Evolutionary conservation across 768 basidiomycete genomes (phyloP).

Genomic region (Crucibulum laeve): DNA sequence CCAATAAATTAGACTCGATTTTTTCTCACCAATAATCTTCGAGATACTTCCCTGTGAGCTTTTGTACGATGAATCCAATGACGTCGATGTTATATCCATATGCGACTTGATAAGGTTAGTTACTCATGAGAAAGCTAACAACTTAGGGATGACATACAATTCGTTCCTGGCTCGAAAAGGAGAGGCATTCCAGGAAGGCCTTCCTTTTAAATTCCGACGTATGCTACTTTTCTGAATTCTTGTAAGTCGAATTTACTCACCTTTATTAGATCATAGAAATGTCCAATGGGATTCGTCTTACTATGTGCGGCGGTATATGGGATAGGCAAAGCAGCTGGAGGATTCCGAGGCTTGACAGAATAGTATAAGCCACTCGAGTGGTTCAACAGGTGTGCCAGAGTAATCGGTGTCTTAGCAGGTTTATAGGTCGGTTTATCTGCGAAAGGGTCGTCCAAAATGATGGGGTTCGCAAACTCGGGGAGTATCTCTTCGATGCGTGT

Average conservation of each 20-base stretch:
- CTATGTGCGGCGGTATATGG: slow-evolving; percentile 19
- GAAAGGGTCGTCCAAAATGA: slow-evolving; percentile 14
- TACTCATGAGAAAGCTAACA: not conserved
- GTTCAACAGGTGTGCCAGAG: slow-evolving; percentile 23
- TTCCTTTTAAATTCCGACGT: slow-evolving; percentile 10
- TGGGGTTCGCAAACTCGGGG: slow-evolving; percentile 19
- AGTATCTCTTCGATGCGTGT: slow-evolving; percentile 19
- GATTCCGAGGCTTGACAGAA: slow-evolving; percentile 8
- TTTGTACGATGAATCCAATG: slow-evolving; percentile 25
- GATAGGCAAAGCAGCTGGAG: slow-evolving; percentile 6
- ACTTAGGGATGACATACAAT: slow-evolving; percentile 13
- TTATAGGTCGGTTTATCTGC: slow-evolving; percentile 13
- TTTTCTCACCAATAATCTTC: slow-evolving; percentile 23
- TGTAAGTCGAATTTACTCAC: slow-evolving; percentile 5
- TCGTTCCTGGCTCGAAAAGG: slow-evolving; percentile 25
- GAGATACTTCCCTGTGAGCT: slow-evolving; percentile 19
- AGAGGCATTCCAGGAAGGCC: slow-evolving; percentile 18
- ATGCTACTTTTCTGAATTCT: not conserved
- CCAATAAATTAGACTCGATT: too few relatives aligned
- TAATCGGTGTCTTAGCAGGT: slow-evolving; percentile 17
- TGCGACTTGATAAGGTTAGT: slow-evolving; percentile 12
- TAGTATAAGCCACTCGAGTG: slow-evolving; percentile 27
- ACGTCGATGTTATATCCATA: slow-evolving; percentile 26
- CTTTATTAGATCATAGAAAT: slow-evolving; percentile 15
- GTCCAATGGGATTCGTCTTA: slow-evolving; percentile 12